Evolutionary conservation across 2,329 filamentous ascomycete species (phyloP), one percentile per base, ranked within the genome.

Genomic region (Botrytis galanthina): DNA sequence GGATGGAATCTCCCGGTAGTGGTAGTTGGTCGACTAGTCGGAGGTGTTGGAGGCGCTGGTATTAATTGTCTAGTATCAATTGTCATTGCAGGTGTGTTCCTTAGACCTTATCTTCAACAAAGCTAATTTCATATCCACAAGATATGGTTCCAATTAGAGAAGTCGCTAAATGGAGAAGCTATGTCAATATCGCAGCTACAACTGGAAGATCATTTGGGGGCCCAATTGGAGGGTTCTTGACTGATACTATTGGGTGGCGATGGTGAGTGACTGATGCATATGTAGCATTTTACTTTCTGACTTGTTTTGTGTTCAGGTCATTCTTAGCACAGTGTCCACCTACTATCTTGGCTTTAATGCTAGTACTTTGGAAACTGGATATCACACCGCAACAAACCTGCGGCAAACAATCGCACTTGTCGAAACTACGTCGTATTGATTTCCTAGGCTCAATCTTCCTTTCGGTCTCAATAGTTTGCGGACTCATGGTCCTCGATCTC

Each of bases 171-270:
- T 89, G 87, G 87, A 83, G 86, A 68, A 84, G 85, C 18, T 87
- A 86, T 74, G 82, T 87, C 73, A 88, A 88, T 61, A 82, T 88
- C 0, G 84, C 85, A 18, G 83, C 85, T 18, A 88, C 87, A 0
- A 82, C 83, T 3, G 87, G 86, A 3, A 82, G 87, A 51, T 87
- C 85, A 62, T 77, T 88, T 0, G 87, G 87, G 2, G 87, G 86
- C 0, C 87, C 86, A 4, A 73, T 91, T 0, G 90, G 90, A 1
- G 90, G 90, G 2, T 77, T 75, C 5, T 80, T 92, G 2, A 87
- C 89, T 1, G 88, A 92, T 75, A 85, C 86, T 0, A 84, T 92
- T 20, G 90, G 90, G 26, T 92, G 90, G 90, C 83, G 90, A 80
- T 91, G 89, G 89, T 88, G 75, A 82, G 78, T 4, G 12, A 8